Evolutionary conservation across 805 yeast species (phyloP).

Genomic region (Sugiyamaella mastotermitis): DNA sequence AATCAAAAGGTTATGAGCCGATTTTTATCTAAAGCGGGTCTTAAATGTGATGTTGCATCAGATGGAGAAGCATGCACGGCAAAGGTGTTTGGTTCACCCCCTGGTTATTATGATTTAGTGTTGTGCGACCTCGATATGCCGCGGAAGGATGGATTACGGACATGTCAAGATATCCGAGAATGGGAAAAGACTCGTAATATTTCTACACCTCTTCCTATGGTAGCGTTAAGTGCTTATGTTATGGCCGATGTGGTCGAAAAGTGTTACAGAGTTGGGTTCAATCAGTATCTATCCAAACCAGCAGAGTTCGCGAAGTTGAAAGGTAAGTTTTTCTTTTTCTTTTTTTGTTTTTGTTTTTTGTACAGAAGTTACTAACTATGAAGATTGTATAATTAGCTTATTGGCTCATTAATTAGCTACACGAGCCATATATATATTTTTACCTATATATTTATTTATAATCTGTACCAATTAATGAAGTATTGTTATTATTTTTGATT

Average conservation of each 20-base stretch:
- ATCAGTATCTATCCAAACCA: constrained; percentile 29
- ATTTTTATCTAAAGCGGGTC: constrained; percentile 27
- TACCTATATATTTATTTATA: too few species aligned
- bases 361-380: neutral
- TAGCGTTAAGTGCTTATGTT: constrained; percentile 32
- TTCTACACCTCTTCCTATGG: constrained; percentile 23
- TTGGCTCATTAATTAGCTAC: too few species aligned
- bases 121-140: constrained; percentile 33
- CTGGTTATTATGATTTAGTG: constrained; percentile 24
- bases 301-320: constrained; percentile 26
- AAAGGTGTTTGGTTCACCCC: constrained; percentile 17
- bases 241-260: constrained; percentile 29
- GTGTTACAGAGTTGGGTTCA: constrained; percentile 27
- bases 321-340: too few species aligned
- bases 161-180: constrained; percentile 28
- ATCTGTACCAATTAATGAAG: too few species aligned
- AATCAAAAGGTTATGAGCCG: constrained; percentile 69
- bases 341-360: too few species aligned
- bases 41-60: constrained; percentile 25
- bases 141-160: constrained; percentile 30
- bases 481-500: too few species aligned
- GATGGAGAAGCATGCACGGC: constrained; percentile 29
- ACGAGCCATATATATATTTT: too few species aligned
- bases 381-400: constrained; percentile 2
- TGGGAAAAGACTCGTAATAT: constrained; percentile 23